Conservation (phyloP, 345 rosid species). For the Populus simonii region DNA sequence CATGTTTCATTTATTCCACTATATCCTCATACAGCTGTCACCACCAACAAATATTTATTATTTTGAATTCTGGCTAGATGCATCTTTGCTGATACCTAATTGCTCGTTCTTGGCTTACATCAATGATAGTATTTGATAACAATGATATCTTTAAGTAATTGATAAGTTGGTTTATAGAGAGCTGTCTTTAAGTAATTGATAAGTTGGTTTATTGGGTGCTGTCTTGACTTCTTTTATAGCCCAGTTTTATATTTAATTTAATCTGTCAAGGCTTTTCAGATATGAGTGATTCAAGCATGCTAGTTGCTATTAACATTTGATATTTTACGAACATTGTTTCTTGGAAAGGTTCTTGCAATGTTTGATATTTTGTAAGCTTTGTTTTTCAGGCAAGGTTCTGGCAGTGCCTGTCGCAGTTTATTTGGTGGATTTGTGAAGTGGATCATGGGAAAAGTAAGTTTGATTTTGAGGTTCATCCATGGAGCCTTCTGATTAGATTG, state of each 20-base stretch:
- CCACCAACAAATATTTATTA: neutral
- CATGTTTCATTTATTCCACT: neutral
- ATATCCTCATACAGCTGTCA: neutral
- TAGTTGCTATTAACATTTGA: neutral
- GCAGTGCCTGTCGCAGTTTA: conserved; percentile 99
- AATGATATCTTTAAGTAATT: neutral
- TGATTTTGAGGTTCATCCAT: conserved; percentile 12
- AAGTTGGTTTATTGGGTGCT: neutral
- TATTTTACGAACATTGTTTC: neutral
- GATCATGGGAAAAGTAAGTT: conserved; percentile 81
- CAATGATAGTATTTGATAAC: neutral
- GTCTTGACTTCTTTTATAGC: neutral
- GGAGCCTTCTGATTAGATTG: conserved; percentile 8
- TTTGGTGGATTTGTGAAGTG: conserved; percentile 98
- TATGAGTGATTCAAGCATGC: neutral
- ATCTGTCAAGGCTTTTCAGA: neutral
- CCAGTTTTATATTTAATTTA: neutral
- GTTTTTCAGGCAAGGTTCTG: conserved; percentile 88
- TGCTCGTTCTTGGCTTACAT: neutral
- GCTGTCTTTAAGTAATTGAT: neutral
- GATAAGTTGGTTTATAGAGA: neutral
- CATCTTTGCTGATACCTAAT: neutral
- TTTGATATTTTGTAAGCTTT: conserved; percentile 16
- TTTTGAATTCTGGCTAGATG: neutral
- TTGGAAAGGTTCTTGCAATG: conserved; percentile 4